A percentile compares a stretch with the other conserved stretches of the same genome.
These are phyloP conservation scores for Phytophthora litchii DNA, from an alignment of 352 stramenopile genomes.

Conservation along the genomic window DNA sequence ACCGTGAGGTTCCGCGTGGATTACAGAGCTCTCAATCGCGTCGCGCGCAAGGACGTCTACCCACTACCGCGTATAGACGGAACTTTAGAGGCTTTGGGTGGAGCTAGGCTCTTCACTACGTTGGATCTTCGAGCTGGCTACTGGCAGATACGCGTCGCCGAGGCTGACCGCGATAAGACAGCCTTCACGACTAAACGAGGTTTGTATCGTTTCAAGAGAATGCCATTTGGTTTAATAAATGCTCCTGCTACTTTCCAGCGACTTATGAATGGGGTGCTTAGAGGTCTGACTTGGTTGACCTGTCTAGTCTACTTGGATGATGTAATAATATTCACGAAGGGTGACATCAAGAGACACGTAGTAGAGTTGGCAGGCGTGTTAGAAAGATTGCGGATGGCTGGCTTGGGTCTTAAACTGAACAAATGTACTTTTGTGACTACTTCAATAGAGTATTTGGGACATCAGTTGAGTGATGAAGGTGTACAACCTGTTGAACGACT, in stretches of 20 bases:
- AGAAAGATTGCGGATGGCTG: neutral
- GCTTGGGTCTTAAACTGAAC: neutral
- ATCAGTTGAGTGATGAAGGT: neutral
- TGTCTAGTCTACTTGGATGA: neutral
- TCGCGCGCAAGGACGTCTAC: neutral
- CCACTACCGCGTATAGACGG: neutral
- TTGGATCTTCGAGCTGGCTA: neutral
- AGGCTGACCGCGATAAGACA: neutral
- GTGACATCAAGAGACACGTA: neutral
- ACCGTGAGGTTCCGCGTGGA: neutral
- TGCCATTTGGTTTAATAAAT: neutral
- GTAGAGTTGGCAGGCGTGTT: conserved; percentile 5
- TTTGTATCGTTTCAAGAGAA: neutral
- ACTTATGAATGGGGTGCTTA: neutral
- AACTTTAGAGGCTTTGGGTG: neutral
- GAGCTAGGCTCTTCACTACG: neutral
- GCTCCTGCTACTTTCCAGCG: neutral
- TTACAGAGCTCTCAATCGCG: neutral
- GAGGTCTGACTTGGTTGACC: neutral
- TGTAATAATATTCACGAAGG: neutral
- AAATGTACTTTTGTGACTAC: neutral
- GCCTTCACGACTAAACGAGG: neutral
- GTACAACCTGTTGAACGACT: neutral
- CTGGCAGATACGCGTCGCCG: neutral
- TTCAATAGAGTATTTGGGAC: neutral